phyloP scores from a whole-genome alignment of 768 basidiomycete genomes.

The Trametes punicea region DNA sequence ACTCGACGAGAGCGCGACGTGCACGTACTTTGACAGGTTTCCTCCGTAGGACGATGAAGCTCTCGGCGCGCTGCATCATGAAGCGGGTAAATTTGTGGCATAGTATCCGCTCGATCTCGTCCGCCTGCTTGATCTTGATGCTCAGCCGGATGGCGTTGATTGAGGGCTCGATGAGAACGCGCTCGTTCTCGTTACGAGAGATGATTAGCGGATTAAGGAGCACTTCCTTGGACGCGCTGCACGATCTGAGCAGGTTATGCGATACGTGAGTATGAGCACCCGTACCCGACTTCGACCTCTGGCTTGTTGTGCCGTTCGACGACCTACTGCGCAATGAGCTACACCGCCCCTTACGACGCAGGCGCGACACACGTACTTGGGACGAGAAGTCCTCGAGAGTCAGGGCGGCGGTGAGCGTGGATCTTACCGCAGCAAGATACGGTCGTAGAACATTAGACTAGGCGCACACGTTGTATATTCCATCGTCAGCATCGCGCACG shows the following conservation, averaged over 20 bases:
- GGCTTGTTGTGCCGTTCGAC: constrained; percentile 98
- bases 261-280: neutral
- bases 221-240: constrained; percentile 88
- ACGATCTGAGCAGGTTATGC: neutral
- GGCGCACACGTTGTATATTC: neutral
- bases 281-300: constrained; percentile 84
- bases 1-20: neutral
- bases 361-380: constrained; percentile 52
- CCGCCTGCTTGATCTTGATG: constrained; percentile 99
- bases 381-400: constrained; percentile 98
- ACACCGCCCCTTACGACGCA: constrained; percentile 1
- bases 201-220: constrained; percentile 91
- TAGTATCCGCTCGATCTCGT: constrained; percentile 96
- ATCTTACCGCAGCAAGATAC: constrained; percentile 93
- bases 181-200: constrained; percentile 96
- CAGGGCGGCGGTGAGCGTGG: constrained; percentile 94
- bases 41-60: constrained; percentile 92
- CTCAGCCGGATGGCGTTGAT: constrained; percentile 96
- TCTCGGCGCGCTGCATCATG: constrained; percentile 98
- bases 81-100: constrained; percentile 99
- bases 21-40: constrained; percentile 80
- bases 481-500: neutral
- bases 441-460: constrained; percentile 95
- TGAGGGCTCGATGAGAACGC: constrained; percentile 94
- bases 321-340: constrained; percentile 47